Evolutionary conservation across 140 eudicot species (phyloP).

Genomic region (Stevia rebaudiana): DNA sequence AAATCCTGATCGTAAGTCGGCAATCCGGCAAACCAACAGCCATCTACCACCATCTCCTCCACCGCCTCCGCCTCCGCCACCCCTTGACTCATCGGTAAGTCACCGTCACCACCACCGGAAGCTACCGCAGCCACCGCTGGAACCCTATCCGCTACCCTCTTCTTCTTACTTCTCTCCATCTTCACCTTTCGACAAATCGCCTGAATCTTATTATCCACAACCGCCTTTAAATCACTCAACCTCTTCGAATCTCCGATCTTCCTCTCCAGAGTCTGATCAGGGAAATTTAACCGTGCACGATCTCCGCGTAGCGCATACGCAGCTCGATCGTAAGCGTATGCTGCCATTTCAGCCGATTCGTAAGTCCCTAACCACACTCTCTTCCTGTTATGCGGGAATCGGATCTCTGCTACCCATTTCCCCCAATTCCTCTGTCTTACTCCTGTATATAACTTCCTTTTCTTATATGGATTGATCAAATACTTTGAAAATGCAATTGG

Average conservation of each 20-base stretch:
- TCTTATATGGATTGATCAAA: constrained; percentile 20
- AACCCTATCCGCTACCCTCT: not conserved
- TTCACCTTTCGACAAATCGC: not conserved
- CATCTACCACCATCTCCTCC: constrained; percentile 42
- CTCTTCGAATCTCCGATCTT: not conserved
- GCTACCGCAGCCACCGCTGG: not conserved
- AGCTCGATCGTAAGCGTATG: constrained; percentile 82
- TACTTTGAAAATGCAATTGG: not conserved
- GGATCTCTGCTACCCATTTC: constrained; percentile 86
- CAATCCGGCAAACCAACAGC: constrained; percentile 54
- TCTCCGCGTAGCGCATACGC: constrained; percentile 77
- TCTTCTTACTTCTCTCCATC: not conserved
- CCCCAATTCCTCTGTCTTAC: constrained; percentile 92
- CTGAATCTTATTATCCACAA: not conserved
- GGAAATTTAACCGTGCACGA: constrained; percentile 37
- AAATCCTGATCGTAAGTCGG: constrained; percentile 77
- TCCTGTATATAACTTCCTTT: constrained; percentile 66
- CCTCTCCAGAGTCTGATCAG: not conserved
- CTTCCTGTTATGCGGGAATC: constrained; percentile 71
- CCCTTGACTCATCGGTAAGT: not conserved
- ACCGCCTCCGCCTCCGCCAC: not conserved
- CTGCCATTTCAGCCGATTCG: constrained; percentile 73
- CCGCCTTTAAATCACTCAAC: not conserved
- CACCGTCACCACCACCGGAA: constrained; percentile 8
- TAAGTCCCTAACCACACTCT: constrained; percentile 90